Conservation (phyloP, 2,329 filamentous ascomycete species). For the Alternaria longipes region DNA sequence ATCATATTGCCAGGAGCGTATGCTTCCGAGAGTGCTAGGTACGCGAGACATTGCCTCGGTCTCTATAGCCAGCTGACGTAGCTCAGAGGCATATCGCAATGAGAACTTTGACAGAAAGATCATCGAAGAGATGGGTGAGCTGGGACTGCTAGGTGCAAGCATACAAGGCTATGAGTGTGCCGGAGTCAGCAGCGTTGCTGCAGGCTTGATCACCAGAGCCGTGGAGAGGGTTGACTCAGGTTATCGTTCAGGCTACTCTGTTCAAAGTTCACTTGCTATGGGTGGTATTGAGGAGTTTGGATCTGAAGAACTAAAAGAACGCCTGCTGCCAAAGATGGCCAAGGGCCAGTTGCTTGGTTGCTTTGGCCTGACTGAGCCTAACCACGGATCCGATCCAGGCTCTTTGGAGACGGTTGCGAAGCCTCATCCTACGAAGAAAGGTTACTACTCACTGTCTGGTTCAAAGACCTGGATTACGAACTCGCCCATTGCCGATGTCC, state of each 20-base stretch:
- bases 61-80: constrained; percentile 18
- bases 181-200: constrained; percentile 85
- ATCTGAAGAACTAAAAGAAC: constrained; percentile 85
- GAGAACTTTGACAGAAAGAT: constrained; percentile 88
- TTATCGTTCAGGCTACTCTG: constrained; percentile 91
- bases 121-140: constrained; percentile 88
- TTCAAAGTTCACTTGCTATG: constrained; percentile 93
- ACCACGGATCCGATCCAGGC: constrained; percentile 90
- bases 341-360: constrained; percentile 84
- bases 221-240: constrained; percentile 92
- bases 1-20: constrained; percentile 89
- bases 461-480: constrained; percentile 97
- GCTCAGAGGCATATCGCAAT: constrained; percentile 80
- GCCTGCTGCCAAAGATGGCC: constrained; percentile 80
- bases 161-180: constrained; percentile 90
- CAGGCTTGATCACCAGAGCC: constrained; percentile 88
- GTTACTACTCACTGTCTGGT: constrained; percentile 80
- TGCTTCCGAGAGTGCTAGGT: constrained; percentile 88
- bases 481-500: constrained; percentile 84
- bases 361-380: constrained; percentile 91
- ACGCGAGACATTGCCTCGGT: constrained; percentile 27
- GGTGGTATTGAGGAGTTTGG: constrained; percentile 90
- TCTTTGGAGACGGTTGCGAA: constrained; percentile 91
- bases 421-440: constrained; percentile 83
- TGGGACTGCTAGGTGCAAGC: constrained; percentile 86